phyloP scores from a whole-genome alignment of 192 early-diverging fungal species.

The Entomortierella parvispora region DNA sequence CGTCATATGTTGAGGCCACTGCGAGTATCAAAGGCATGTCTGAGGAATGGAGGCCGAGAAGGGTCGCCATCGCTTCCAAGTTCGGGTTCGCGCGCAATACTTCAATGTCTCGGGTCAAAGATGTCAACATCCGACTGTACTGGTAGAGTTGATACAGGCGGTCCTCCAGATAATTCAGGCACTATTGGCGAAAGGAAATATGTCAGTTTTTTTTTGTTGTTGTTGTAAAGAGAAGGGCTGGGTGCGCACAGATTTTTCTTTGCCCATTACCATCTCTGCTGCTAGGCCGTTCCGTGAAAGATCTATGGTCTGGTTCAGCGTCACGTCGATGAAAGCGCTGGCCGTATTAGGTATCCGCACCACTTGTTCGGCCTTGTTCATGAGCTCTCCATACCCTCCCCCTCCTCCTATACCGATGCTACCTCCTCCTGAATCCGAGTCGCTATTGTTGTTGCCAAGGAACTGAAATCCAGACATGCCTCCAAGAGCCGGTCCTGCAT shows the following conservation, averaged over 20 bases:
- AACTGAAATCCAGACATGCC: neutral
- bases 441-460: too few species aligned
- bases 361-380: slow-evolving; percentile 30
- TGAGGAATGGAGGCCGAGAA: slow-evolving; percentile 43
- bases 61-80: slow-evolving; percentile 20
- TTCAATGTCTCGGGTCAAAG: slow-evolving; percentile 24
- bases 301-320: slow-evolving; percentile 31
- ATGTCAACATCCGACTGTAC: slow-evolving; percentile 26
- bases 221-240: too few species aligned
- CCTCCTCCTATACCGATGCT: slow-evolving; percentile 2
- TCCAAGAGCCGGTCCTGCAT: neutral
- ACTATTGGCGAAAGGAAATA: slow-evolving; percentile 32
- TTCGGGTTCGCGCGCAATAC: slow-evolving; percentile 12
- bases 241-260: too few species aligned
- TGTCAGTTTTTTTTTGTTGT: too few species aligned
- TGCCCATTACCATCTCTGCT: slow-evolving; percentile 57
- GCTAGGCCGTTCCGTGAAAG: slow-evolving; percentile 36
- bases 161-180: slow-evolving; percentile 60
- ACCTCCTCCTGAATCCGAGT: neutral
- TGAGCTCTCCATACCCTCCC: slow-evolving; percentile 2
- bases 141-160: slow-evolving; percentile 40
- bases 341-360: slow-evolving; percentile 10
- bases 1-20: slow-evolving; percentile 51
- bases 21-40: slow-evolving; percentile 42
- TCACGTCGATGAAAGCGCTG: slow-evolving; percentile 35